Percentiles rank a stretch among this genome's conserved stretches.
Evolutionary conservation across 2,329 filamentous ascomycete genomes (phyloP).

Genomic region (Emergomyces pasteurianus): DNA sequence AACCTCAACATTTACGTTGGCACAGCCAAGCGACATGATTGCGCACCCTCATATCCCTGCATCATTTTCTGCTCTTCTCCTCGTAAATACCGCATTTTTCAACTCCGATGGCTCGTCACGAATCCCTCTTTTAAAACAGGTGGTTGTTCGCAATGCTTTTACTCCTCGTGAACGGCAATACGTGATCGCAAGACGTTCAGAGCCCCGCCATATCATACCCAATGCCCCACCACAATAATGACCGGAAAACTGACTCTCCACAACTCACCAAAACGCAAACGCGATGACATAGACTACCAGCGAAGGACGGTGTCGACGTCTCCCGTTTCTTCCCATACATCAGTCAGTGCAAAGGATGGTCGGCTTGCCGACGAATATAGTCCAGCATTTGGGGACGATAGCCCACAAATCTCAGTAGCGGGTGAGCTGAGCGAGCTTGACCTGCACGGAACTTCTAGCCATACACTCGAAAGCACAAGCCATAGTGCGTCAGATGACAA

Average conservation of each 20-base stretch:
- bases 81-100: neutral
- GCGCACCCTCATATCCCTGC: neutral
- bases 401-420: conserved; percentile 29
- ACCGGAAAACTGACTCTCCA: conserved; percentile 19
- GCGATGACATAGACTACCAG: conserved; percentile 21
- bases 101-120: neutral
- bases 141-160: neutral
- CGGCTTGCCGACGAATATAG: conserved; percentile 20
- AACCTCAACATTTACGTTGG: neutral
- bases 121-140: neutral
- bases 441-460: conserved; percentile 18
- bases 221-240: conserved; percentile 6
- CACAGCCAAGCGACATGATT: neutral
- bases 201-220: neutral
- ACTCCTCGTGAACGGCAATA: neutral
- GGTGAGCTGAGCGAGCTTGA: conserved; percentile 30
- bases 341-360: conserved; percentile 20
- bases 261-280: conserved; percentile 25
- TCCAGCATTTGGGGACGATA: conserved; percentile 16
- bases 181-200: neutral
- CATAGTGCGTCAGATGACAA: neutral
- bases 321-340: conserved; percentile 22
- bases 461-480: neutral
- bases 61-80: neutral
- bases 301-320: conserved; percentile 20